A percentile compares a stretch with the other conserved stretches of the same genome.
Conservation (phyloP, 2,329 filamentous ascomycete genomes). For the Didymella pinodella region DNA sequence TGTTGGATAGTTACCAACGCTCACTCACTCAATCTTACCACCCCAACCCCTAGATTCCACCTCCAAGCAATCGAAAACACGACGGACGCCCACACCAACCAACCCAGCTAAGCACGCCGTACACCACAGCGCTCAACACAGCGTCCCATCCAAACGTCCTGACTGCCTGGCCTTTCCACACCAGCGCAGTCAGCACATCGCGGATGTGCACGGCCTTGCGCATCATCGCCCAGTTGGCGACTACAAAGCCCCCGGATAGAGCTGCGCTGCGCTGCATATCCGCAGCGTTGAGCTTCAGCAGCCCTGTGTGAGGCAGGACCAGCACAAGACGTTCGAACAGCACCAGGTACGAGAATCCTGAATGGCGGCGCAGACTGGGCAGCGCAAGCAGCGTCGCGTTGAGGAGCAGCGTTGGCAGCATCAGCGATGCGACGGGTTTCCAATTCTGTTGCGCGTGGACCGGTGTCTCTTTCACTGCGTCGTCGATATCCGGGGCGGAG, state of each 20-base stretch:
- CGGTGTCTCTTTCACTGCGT: slow-evolving; percentile 4
- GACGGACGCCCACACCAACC: no score
- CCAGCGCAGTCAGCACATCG: slow-evolving; percentile 21
- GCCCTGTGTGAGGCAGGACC: slow-evolving; percentile 32
- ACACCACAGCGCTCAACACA: slow-evolving; percentile 29
- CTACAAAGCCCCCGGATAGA: slow-evolving; percentile 36
- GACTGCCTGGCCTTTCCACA: slow-evolving; percentile 28
- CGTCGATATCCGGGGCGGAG: slow-evolving; percentile 23
- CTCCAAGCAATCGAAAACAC: no score
- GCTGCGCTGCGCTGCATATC: slow-evolving; percentile 35
- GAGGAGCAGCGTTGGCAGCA: slow-evolving; percentile 39
- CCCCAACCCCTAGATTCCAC: no score
- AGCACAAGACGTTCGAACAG: slow-evolving; percentile 33
- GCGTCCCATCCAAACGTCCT: slow-evolving; percentile 42
- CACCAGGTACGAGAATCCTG: slow-evolving; percentile 32
- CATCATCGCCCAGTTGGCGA: slow-evolving; percentile 34
- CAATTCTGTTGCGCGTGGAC: slow-evolving; percentile 5
- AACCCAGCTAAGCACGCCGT: slow-evolving; percentile 29
- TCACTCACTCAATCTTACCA: no score
- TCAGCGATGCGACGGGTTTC: slow-evolving; percentile 27
- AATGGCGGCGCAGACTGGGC: slow-evolving; percentile 26
- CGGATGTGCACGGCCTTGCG: slow-evolving; percentile 21
- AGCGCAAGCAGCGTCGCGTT: slow-evolving; percentile 35
- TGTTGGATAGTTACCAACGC: no score
- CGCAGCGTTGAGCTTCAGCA: slow-evolving; percentile 24